Evolutionary conservation across 164 flowering plant species (phyloP), one percentile per base, ranked within the genome.

Genomic region (Tetrastigma voinierianum): DNA sequence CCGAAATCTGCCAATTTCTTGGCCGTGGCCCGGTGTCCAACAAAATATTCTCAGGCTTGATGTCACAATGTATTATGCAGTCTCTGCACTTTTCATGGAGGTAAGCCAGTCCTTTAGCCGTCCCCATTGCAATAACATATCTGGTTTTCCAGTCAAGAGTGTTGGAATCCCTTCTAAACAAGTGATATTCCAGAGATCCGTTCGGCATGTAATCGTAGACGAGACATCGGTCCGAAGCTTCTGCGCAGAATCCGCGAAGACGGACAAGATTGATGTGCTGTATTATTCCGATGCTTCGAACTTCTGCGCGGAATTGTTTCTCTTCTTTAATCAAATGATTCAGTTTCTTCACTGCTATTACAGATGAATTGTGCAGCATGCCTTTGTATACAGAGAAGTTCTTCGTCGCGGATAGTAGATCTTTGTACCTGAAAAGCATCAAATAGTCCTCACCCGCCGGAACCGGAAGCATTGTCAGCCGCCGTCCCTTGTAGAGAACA

Each of bases 1-100:
- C 89, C 86, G 46, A 85, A 85, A 69, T 85, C 89, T 19, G 89
- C 82, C n/a, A 83, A 80, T 63, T 76, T n/a, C n/a, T 85, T 7
- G 89, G 81, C 67, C 66, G 51, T 46, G 70, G 76, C 2, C 72
- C 80, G 8, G 67, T 73, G 59, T 86, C 84, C 51, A 86, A 64
- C 21, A 84, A 72, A 51, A 86, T 82, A 79, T 84, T 86, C 44
- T 84, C 86, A 0, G n/a, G n/a, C n/a, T n/a, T n/a, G n/a, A n/a
- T n/a, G n/a, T n/a, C n/a, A n/a, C n/a, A n/a, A n/a, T n/a, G n/a
- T n/a, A n/a, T n/a, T n/a, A n/a, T n/a, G n/a, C n/a, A n/a, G n/a
- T n/a, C n/a, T n/a, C n/a, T n/a, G n/a, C n/a, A n/a, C n/a, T n/a
- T n/a, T n/a, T n/a, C n/a, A n/a, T n/a, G n/a, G n/a, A n/a, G n/a